Conservation (phyloP, 352 stramenopile genomes). For the Globisporangium lucens region DNA sequence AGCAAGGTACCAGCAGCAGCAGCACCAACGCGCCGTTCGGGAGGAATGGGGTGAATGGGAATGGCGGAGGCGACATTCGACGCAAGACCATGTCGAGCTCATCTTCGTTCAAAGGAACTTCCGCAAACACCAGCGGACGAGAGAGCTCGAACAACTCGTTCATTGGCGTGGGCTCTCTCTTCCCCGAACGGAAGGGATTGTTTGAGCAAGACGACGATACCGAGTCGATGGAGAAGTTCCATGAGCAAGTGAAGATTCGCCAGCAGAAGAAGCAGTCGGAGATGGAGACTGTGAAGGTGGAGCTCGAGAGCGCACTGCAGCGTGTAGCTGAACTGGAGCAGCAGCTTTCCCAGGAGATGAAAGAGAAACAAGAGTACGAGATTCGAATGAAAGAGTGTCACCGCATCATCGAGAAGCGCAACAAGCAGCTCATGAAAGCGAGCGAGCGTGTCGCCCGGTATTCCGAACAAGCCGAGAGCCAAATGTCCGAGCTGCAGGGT, state of each 20-base stretch:
- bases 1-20: constrained; percentile 7
- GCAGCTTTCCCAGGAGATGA: constrained; percentile 28
- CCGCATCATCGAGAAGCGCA: constrained; percentile 82
- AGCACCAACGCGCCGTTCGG: constrained; percentile 1
- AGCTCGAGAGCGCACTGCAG: constrained; percentile 41
- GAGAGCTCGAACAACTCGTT: constrained; percentile 17
- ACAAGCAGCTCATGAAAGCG: constrained; percentile 82
- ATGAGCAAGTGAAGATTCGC: constrained; percentile 63
- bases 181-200: constrained; percentile 52
- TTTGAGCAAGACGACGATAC: constrained; percentile 77
- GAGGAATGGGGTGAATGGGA: constrained; percentile 7
- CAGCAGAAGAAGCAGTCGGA: constrained; percentile 71
- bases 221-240: constrained; percentile 72
- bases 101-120: constrained; percentile 14
- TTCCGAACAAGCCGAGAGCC: constrained; percentile 58
- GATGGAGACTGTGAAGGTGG: constrained; percentile 38
- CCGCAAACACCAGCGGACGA: background rate
- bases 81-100: constrained; percentile 15
- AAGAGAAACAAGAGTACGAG: constrained; percentile 55
- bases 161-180: constrained; percentile 7
- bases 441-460: constrained; percentile 67
- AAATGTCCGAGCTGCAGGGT: constrained; percentile 42
- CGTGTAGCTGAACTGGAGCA: constrained; percentile 31
- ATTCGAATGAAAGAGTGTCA: constrained; percentile 82
- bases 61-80: constrained; percentile 5